Percentiles rank a stretch among this genome's conserved stretches.
phyloP scores from a whole-genome alignment of 1,284 basidiomycete species.

The Pseudozyma tsukubaensis region DNA sequence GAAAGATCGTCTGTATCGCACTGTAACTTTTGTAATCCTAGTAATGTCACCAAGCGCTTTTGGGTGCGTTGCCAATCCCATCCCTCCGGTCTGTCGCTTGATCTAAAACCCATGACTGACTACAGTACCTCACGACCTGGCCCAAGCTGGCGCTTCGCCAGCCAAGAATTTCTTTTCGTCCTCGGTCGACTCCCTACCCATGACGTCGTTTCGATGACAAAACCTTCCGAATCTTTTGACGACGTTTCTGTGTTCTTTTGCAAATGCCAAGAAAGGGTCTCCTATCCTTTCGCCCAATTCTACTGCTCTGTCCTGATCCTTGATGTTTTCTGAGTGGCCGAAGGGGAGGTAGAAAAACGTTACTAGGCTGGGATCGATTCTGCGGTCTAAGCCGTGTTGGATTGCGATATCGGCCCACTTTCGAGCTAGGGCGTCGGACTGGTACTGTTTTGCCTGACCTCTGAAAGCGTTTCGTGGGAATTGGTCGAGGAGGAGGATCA shows the following conservation, averaged over 20 bases:
- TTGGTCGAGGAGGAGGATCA: slow-evolving; percentile 44
- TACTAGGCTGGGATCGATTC: slow-evolving; percentile 8
- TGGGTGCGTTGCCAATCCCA: too few species aligned
- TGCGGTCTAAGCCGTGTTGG: slow-evolving; percentile 14
- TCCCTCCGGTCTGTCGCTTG: too few species aligned
- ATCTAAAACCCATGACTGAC: too few species aligned
- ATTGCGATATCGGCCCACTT: slow-evolving; percentile 41
- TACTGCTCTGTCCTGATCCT: slow-evolving; percentile 31
- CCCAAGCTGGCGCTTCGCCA: slow-evolving; percentile 30
- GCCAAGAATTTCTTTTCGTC: slow-evolving; percentile 23
- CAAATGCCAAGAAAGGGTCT: slow-evolving; percentile 22
- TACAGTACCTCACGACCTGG: slow-evolving; percentile 11
- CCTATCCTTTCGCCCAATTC: slow-evolving; percentile 25
- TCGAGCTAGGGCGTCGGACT: slow-evolving; percentile 20
- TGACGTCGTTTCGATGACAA: slow-evolving; percentile 35
- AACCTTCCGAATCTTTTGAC: slow-evolving; percentile 36
- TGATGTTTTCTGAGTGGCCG: slow-evolving; percentile 34
- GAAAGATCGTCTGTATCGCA: too few species aligned
- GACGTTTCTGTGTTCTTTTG: slow-evolving; percentile 29
- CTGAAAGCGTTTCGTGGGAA: slow-evolving; percentile 41
- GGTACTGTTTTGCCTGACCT: slow-evolving; percentile 25
- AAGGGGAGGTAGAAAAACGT: slow-evolving; percentile 40
- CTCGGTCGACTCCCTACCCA: slow-evolving; percentile 26
- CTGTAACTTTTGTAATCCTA: too few species aligned
- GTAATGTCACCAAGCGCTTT: too few species aligned